These are phyloP conservation scores for Calonectria fujianensis DNA, from an alignment of 2,329 filamentous ascomycete species.

Conservation along the genomic window DNA sequence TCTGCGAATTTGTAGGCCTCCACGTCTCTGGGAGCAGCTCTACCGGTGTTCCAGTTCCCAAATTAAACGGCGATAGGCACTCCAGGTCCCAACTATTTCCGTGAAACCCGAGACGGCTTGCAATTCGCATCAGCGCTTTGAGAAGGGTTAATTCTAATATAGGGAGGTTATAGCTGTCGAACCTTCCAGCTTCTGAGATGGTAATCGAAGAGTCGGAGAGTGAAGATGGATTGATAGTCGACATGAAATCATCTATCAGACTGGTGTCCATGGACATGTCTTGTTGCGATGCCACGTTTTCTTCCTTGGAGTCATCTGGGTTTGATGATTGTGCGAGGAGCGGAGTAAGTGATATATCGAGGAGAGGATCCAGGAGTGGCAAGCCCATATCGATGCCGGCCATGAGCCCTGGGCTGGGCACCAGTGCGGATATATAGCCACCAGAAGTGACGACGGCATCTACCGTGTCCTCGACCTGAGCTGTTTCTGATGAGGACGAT, in stretches of 20 bases:
- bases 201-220: constrained; percentile 46
- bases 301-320: constrained; percentile 32
- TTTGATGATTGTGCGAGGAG: constrained; percentile 45
- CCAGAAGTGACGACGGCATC: constrained; percentile 22
- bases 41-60: constrained; percentile 54
- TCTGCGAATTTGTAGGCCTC: constrained; percentile 70
- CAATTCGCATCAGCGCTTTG: constrained; percentile 68
- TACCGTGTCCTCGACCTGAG: constrained; percentile 29
- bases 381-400: constrained; percentile 51
- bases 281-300: constrained; percentile 27
- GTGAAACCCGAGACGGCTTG: constrained; percentile 65
- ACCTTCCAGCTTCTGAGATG: constrained; percentile 55
- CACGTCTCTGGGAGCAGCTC: constrained; percentile 67
- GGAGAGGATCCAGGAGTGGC: constrained; percentile 49
- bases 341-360: constrained; percentile 45
- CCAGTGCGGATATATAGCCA: constrained; percentile 27
- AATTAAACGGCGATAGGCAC: constrained; percentile 68
- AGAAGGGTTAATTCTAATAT: constrained; percentile 70
- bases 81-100: constrained; percentile 67
- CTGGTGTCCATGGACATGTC: not conserved
- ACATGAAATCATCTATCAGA: constrained; percentile 41
- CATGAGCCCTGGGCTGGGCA: constrained; percentile 42
- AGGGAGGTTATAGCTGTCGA: constrained; percentile 70
- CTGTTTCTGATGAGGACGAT: constrained; percentile 35
- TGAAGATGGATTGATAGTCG: constrained; percentile 48